Evolutionary conservation across 768 basidiomycete genomes (phyloP), one percentile per base, ranked within the genome.

Genomic region (Boletus vermiculosoides): DNA sequence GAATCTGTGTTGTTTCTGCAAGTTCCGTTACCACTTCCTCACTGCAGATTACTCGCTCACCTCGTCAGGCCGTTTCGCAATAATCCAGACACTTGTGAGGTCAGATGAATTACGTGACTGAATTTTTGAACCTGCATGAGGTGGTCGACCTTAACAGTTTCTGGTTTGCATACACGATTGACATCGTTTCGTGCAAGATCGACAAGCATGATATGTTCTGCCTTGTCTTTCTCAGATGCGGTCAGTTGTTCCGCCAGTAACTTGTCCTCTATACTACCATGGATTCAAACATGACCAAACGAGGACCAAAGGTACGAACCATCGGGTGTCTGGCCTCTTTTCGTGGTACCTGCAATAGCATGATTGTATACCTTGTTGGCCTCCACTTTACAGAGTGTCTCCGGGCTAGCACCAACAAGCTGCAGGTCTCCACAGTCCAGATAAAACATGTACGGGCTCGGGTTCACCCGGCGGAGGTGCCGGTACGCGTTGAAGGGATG

Each of bases 371-470:
- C 96, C 56, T 91, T 87, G 67, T 94, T 91, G 66, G 79, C 82
- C 72, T 92, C 87, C 23, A 99, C 94, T 71, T 95, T 98, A 76
- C 97, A 98, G 5, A 99, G 78, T 5, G 95, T 98, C 74, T 99
- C 97, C 0, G 97, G 97, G 64, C 93, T 96, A 2, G 97, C 97
- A 12, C 97, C 97, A n/a, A 98, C 94, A 36, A 99, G 80, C 72
- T 98, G 94, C 12, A 96, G 69, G 54, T 92, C 92, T 6, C 92
- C 91, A 63, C 94, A 96, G 65, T 98, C 92, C 64, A 99, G 72
- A 70, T 94, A 99, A 75, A 95, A 99, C 95, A 97, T 98, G 74
- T 99, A 98, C 16, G 97, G 97, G 53, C 93, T 96, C 1, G 97
- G 97, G 66, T 99, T 99, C 59, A 98, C 83, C 66, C 95, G 88